Conservation (phyloP, 352 stramenopile species). For the Globisporangium alternatum region DNA sequence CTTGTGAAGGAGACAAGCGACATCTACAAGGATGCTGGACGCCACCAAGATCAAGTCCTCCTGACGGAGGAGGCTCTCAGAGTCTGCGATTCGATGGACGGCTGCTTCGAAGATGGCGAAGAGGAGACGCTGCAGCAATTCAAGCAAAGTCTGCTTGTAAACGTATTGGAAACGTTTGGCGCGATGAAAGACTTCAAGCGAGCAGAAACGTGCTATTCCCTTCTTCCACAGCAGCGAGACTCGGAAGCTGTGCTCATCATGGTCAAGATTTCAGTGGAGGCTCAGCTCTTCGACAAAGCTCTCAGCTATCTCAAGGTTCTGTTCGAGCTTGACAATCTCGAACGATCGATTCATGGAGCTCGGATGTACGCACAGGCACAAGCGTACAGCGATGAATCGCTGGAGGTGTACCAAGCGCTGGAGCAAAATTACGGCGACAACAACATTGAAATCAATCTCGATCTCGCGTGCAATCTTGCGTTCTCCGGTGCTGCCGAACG, state of each 20-base stretch:
- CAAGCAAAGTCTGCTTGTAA: constrained; percentile 43
- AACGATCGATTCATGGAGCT: constrained; percentile 40
- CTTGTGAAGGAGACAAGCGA: constrained; percentile 52
- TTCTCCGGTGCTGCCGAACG: constrained; percentile 26
- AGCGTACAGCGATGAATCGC: constrained; percentile 42
- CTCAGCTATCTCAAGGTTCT: constrained; percentile 33
- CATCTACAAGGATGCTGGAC: constrained; percentile 31
- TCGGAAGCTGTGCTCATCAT: constrained; percentile 43
- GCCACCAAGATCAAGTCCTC: constrained; percentile 35
- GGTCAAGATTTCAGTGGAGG: constrained; percentile 53
- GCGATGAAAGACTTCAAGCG: constrained; percentile 43
- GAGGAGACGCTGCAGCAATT: constrained; percentile 24
- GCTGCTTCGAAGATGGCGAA: constrained; percentile 25
- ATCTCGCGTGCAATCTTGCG: constrained; percentile 60
- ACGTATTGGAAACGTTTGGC: constrained; percentile 50
- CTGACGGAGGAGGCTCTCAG: constrained; percentile 64
- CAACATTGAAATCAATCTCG: constrained; percentile 53
- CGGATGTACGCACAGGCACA: constrained; percentile 44
- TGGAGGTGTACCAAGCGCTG: constrained; percentile 61
- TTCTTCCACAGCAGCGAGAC: constrained; percentile 35
- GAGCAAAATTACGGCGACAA: constrained; percentile 58
- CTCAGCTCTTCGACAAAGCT: constrained; percentile 51
- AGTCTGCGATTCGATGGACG: constrained; percentile 51
- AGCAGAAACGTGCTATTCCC: constrained; percentile 58
- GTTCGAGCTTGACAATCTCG: constrained; percentile 52